These are phyloP conservation scores for Fusarium sp. DNA, from an alignment of 2,329 filamentous ascomycete genomes.

Conservation along the genomic window DNA sequence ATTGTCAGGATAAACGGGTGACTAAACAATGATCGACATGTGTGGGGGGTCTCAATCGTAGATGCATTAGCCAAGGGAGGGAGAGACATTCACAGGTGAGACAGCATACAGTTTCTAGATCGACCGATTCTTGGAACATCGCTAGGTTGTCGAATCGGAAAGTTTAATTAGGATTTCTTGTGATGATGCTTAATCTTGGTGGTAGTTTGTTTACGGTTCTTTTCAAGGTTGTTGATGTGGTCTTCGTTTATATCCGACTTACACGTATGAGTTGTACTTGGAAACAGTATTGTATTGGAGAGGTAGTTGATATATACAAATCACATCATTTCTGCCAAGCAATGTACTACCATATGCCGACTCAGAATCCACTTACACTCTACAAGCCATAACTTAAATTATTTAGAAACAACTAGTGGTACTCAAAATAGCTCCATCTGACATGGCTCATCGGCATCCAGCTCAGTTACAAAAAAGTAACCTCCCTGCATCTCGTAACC, in stretches of 20 bases:
- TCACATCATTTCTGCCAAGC: background rate
- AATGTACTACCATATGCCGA: background rate
- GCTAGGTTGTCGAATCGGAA: background rate
- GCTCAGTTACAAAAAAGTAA: background rate
- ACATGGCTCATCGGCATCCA: background rate
- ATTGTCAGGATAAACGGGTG: constrained; percentile 12
- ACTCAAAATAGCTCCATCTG: constrained; percentile 6
- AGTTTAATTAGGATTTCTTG: background rate
- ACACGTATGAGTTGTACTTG: background rate
- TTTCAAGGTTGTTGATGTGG: background rate
- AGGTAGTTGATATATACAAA: background rate
- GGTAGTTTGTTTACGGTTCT: constrained; percentile 4
- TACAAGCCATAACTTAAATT: background rate
- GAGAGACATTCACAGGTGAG: constrained; percentile 3
- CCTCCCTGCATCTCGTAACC: constrained; percentile 17
- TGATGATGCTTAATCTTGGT: background rate
- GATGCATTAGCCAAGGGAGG: constrained; percentile 27
- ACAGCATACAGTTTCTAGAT: constrained; percentile 23
- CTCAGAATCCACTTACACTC: constrained; percentile 22
- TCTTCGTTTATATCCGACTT: background rate
- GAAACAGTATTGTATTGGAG: background rate
- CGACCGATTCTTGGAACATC: constrained; percentile 18
- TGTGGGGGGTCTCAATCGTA: constrained; percentile 3
- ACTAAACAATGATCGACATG: constrained; percentile 1
- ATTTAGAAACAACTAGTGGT: constrained; percentile 14